Percentiles rank a stretch among this genome's conserved stretches.
Evolutionary conservation across 1,284 basidiomycete genomes (phyloP).

Genomic region (Quambalaria eucalypti): DNA sequence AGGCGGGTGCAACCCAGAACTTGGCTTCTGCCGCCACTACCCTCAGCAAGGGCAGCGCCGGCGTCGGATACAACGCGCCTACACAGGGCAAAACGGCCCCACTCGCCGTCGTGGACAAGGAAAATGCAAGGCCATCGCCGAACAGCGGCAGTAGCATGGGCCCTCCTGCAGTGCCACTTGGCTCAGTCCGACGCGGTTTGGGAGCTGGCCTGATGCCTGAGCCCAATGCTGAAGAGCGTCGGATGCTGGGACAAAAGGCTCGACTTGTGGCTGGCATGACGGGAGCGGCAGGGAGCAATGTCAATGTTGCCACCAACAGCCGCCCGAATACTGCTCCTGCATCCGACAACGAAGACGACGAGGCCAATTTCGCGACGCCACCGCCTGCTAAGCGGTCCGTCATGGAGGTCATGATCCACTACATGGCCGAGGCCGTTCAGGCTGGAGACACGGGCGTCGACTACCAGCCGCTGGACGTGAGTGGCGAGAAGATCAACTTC

Average conservation of each 20-base stretch:
- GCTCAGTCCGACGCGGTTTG: not conserved
- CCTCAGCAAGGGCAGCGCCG: not conserved
- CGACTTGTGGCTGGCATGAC: slow-evolving; percentile 18
- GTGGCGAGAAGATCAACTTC: slow-evolving; percentile 7
- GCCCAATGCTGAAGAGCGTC: slow-evolving; percentile 9
- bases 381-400: not conserved
- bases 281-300: slow-evolving; percentile 3
- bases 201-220: slow-evolving; percentile 2
- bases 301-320: not conserved
- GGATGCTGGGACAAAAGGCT: slow-evolving; percentile 25
- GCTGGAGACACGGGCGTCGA: slow-evolving; percentile 56
- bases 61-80: too few relatives aligned
- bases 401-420: slow-evolving; percentile 52
- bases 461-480: slow-evolving; percentile 52
- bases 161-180: not conserved
- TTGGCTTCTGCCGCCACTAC: not conserved
- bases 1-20: not conserved
- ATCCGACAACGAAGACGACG: not conserved
- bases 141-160: slow-evolving; percentile 2
- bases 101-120: slow-evolving; percentile 21
- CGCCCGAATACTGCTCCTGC: not conserved
- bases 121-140: slow-evolving; percentile 15
- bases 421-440: slow-evolving; percentile 62
- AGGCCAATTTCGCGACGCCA: not conserved
- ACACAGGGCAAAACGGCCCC: not conserved